These are phyloP conservation scores for Tanozyma kutaoensis DNA, from an alignment of 805 yeast species.

Conservation along the genomic window DNA sequence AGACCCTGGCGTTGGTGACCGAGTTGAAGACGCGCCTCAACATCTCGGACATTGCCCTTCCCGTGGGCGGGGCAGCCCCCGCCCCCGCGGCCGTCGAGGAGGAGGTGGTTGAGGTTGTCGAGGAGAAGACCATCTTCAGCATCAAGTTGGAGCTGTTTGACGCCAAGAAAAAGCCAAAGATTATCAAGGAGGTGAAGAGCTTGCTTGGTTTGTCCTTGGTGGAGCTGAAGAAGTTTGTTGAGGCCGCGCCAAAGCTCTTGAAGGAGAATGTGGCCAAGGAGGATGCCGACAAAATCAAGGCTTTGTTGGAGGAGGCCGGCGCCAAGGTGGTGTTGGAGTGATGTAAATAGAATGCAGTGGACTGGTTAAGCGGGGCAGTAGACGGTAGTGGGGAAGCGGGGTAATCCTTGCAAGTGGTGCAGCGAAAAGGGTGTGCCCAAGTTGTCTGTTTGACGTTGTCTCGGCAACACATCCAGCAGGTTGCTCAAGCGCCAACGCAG, in stretches of 20 bases:
- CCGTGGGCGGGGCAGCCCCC: constrained; percentile 44
- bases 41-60: constrained; percentile 87
- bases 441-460: too few species aligned
- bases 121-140: constrained; percentile 88
- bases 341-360: background rate
- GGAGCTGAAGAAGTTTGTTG: constrained; percentile 96
- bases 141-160: constrained; percentile 90
- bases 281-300: constrained; percentile 94
- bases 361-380: too few species aligned
- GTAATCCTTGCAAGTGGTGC: too few species aligned
- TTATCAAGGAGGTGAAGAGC: constrained; percentile 92
- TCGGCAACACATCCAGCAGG: too few species aligned
- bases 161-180: constrained; percentile 90
- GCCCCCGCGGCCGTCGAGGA: constrained; percentile 54
- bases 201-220: constrained; percentile 86
- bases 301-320: constrained; percentile 86
- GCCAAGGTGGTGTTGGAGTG: constrained; percentile 87
- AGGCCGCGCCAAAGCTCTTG: constrained; percentile 89
- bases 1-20: constrained; percentile 75
- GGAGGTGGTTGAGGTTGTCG: constrained; percentile 61
- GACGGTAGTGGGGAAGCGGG: too few species aligned
- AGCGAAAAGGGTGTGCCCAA: too few species aligned
- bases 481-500: too few species aligned
- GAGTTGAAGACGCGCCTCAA: constrained; percentile 75
- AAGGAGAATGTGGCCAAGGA: constrained; percentile 95